Base-by-base conservation (phyloP, 352 stramenopile genomes). In the Phytophthora nicotianae region DNA sequence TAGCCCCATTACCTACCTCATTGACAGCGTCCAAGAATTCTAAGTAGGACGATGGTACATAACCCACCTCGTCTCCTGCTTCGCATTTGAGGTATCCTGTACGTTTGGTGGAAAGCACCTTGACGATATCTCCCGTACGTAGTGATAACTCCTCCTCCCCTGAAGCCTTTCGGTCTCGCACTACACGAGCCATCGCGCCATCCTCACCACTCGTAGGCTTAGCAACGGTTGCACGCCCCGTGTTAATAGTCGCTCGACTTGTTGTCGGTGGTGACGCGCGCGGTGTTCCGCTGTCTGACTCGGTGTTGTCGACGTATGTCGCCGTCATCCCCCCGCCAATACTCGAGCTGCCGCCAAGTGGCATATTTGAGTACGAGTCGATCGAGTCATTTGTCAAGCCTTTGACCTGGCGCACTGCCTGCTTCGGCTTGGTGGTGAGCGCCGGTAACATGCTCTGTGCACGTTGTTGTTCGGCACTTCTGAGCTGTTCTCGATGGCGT, bases 321-420 rank as follows among this genome's bases (percentile, higher is more conserved):
- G 69, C 63, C 16, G 53, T 47, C 46, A 68, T 40, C 3, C 45
- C 57, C 23, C 52, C 16, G 27, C 52, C 71, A 40, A 56, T 32
- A 21, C 35, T 35, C n/a, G 67, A 40, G 3, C 58, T 46, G 24
- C 50, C 50, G 11, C 62, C 54, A n/a, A 81, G 51, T 4, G 79
- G 67, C 45, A 74, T 86, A 50, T 91, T 90, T 23, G 84, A 78
- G 53, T 95, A 95, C 49, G 84, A 79, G 59, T 95, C 86, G 70
- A 95, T 95, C 37, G 84, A 91, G 72, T 93, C 86, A 75, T 95
- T 85, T 42, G 80, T 87, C 59, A 95, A 78, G 5, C 85, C 81
- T 51, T 90, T 77, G 27, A 95, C 74, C 55, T 95, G 86, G 27
- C 86, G 83, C 45, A 88, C 73, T n/a, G 79, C 72, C 70, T 93